These are phyloP conservation scores for Endothia cerciana DNA, from an alignment of 2,329 filamentous ascomycete genomes.

Conservation along the genomic window DNA sequence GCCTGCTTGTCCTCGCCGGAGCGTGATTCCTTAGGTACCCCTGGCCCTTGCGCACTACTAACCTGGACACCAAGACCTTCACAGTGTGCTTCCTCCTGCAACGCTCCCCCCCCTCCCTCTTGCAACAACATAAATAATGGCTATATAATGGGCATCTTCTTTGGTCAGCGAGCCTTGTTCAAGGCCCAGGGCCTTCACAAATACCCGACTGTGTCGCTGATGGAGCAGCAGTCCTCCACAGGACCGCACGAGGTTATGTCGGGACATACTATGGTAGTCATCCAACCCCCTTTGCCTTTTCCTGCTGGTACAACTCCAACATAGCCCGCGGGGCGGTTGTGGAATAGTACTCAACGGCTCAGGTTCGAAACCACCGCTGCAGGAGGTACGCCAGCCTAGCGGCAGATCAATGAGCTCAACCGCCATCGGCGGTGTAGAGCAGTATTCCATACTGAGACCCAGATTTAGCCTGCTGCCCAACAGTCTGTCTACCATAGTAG, in stretches of 20 bases:
- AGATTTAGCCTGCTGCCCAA: neutral
- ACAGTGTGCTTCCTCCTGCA: neutral
- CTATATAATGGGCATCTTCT: neutral
- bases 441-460: neutral
- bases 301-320: neutral
- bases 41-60: conserved; percentile 23
- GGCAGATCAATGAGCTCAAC: conserved; percentile 20
- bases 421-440: conserved; percentile 28
- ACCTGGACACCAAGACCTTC: neutral
- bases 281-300: neutral
- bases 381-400: conserved; percentile 19
- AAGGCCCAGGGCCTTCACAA: neutral
- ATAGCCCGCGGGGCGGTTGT: neutral
- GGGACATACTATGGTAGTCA: neutral
- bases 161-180: neutral
- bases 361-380: conserved; percentile 5
- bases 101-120: neutral
- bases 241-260: neutral
- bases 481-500: neutral
- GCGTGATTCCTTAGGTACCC: conserved; percentile 6
- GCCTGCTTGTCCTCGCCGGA: conserved; percentile 1
- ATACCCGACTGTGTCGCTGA: neutral
- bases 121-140: neutral
- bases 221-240: neutral
- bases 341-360: neutral